Base-by-base conservation (phyloP, 495 filamentous ascomycete genomes). In the Tuber indicum region DNA sequence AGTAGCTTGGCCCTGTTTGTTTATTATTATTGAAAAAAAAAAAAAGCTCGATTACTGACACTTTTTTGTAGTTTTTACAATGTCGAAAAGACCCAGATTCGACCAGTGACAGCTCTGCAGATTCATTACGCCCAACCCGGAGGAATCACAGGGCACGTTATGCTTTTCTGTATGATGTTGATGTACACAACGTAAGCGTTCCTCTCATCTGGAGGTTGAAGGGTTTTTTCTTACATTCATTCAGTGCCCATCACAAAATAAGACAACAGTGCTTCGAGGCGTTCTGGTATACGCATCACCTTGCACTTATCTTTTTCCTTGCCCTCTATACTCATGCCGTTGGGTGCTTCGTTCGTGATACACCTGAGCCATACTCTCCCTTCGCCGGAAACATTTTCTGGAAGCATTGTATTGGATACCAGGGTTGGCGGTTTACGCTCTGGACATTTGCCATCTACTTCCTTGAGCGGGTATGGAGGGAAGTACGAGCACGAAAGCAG, bases 271-370 rank as follows among this genome's bases (percentile, higher is more conserved):
- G 92, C 3, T 99, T 92, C 84, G 96, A 99, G 85, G 95, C 95
- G 1, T 99, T 99, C 83, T 98, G 95, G 96, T 99, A 99, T 85
- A 97, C 93, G 17, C 96, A 99, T 84, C 96, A 99, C 79, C 89
- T 99, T 16, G 98, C 98, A 83, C 92, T 99, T 78, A 94, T 96
- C 21, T 99, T 99, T 86, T 86, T 98, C 83, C 88, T 99, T 62
- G 93, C 88, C 26, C 89, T 98, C 70, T 99, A 99, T 81, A 98
- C 96, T 42, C 96, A 99, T 85, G 94, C 96, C 16, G 93, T 93
- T 21, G 93, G 93, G 66, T 99, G 96, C 85, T 99, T 99, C 86
- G 96, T 98, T 76, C 91, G 94, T 76, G 91, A 96, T 80, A 91
- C 90, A 6, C 80, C 86, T 17, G 77, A 88, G 3, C 90, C 91